Evolutionary conservation across 257 asterid species (phyloP), one percentile per base, ranked within the genome.

Genomic region (Gynochthodes officinalis): DNA sequence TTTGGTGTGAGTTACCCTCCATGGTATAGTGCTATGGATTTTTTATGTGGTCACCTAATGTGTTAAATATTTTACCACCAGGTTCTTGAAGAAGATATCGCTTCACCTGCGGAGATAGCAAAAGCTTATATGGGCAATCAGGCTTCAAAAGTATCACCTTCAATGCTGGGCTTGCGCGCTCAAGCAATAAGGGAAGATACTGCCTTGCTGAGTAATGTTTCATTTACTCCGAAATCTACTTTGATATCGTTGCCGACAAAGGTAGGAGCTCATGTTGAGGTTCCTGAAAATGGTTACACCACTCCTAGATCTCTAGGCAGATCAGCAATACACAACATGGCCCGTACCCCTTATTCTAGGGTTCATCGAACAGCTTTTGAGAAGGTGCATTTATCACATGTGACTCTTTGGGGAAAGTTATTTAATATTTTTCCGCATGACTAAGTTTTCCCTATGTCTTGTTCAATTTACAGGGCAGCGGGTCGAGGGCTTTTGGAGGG

Each of bases 71-170:
- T 18, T 46, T 76, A 25, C 62, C 58, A 82, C 66, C 88, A 92
- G 97, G 88, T 84, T 71, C 75, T 70, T 65, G 93, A 83, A 52
- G 88, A 87, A 43, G 89, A 83, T 75, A 78, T 87, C 74, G 93
- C 90, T 65, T 72, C 98, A 79, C 97, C 99, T 42, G 88, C 97
- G 64, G 97, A 92, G 79, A 85, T 95, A 76, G 99, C 99, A 40
- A 92, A 87, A 83, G 90, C 98, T 68, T 95, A 95, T 82, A 92
- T 95, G 99, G 97, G 95, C 64, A 81, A 79, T 33, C 86, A 89
- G 83, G 84, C 91, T 76, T 84, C 88, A 44, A 90, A 83, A 77
- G 83, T 79, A 50, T 92, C 94, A 0, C 95, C 95, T 2, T 87
- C 98, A 35, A 76, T 59, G 79, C 81, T 84, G 77, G 86, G 96